phyloP scores from a whole-genome alignment of 768 basidiomycete genomes.

The Suillus brevipes region DNA sequence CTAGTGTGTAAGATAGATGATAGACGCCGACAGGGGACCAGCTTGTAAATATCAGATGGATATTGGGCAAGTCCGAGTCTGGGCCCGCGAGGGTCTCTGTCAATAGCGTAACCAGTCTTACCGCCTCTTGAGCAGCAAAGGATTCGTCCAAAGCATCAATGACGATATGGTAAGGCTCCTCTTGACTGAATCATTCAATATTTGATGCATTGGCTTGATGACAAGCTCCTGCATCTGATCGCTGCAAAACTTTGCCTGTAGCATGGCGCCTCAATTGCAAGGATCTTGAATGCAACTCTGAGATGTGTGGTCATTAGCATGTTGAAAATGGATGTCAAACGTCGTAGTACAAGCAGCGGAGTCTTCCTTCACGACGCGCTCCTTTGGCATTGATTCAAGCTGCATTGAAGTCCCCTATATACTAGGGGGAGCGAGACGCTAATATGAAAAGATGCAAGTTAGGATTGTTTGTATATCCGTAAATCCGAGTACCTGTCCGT shows the following conservation, averaged over 20 bases:
- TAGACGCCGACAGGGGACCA: background rate
- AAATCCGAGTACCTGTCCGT: background rate
- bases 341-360: background rate
- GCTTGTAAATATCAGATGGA: background rate
- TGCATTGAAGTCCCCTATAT: background rate
- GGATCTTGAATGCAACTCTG: background rate
- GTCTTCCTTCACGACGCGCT: background rate
- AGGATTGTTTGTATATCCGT: background rate
- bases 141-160: conserved; percentile 12
- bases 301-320: background rate
- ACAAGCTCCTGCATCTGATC: conserved; percentile 17
- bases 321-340: background rate
- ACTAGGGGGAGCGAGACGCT: background rate
- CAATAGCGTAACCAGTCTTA: conserved; percentile 11
- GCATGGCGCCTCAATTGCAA: background rate
- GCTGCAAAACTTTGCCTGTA: conserved; percentile 1
- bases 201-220: conserved; percentile 11
- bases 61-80: background rate
- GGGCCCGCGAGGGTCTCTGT: conserved; percentile 12
- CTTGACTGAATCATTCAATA: conserved; percentile 6
- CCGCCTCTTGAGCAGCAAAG: conserved; percentile 12
- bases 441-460: background rate
- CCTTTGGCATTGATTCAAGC: background rate
- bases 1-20: background rate
- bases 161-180: background rate